phyloP scores from a whole-genome alignment of 352 stramenopile genomes.

The Phytophthora rubi region DNA sequence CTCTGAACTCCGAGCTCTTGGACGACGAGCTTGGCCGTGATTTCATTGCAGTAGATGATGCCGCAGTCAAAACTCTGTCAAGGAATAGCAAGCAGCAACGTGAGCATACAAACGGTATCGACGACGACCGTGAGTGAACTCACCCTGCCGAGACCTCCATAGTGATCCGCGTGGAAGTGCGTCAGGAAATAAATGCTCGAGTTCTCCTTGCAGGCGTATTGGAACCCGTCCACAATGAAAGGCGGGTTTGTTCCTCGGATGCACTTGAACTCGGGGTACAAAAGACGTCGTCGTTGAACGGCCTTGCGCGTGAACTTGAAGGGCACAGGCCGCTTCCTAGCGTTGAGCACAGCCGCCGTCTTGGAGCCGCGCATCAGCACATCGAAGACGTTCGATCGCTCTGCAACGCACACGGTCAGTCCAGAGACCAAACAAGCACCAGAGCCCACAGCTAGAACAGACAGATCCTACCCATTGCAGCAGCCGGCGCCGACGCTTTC shows the following conservation, averaged over 20 bases:
- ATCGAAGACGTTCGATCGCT: constrained; percentile 76
- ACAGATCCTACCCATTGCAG: constrained; percentile 20
- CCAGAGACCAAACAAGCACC: not conserved
- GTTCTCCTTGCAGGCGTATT: constrained; percentile 75
- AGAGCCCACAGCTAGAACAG: not conserved
- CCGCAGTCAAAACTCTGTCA: constrained; percentile 86
- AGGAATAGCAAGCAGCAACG: not conserved
- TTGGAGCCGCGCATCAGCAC: constrained; percentile 84
- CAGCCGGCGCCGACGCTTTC: constrained; percentile 5
- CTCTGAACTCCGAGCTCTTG: constrained; percentile 92
- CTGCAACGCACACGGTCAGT: not conserved
- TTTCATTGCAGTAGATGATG: constrained; percentile 96
- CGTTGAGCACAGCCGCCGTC: constrained; percentile 55
- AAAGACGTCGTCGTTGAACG: constrained; percentile 24
- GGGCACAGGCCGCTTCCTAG: constrained; percentile 34
- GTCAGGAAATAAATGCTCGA: constrained; percentile 95
- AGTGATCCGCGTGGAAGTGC: constrained; percentile 98
- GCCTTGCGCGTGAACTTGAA: constrained; percentile 41
- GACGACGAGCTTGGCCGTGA: constrained; percentile 92
- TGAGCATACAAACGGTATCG: not conserved
- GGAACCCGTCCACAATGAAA: constrained; percentile 91
- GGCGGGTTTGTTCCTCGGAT: constrained; percentile 75
- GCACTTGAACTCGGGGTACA: constrained; percentile 83
- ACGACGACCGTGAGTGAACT: not conserved
- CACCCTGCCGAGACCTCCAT: constrained; percentile 89